Evolutionary conservation across 2,329 filamentous ascomycete species (phyloP), one percentile per base, ranked within the genome.

Genomic region (Periglandula ipomoeae): DNA sequence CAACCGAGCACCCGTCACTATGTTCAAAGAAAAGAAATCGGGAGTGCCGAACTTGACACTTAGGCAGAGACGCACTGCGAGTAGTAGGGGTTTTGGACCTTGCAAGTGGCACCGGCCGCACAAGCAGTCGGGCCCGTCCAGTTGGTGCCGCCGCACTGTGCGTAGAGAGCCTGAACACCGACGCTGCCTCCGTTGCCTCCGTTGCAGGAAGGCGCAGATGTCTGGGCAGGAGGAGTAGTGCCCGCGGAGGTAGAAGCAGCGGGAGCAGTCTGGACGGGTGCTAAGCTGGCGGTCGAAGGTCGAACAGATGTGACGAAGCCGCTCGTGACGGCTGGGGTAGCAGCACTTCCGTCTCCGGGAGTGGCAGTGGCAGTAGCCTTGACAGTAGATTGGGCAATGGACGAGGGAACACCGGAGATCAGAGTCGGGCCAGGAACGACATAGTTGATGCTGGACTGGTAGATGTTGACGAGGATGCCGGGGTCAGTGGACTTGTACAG

Each of bases 401-500:
- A 62, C 1, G 59, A 53, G 4, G 54, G 50, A 15, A 60, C 59
- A 5, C 59, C 60, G 22, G 56, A 26, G 17, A 59, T 50, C 11
- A 63, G 53, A 8, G 55, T 54, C 22, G 65, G 65, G 2, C 65
- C 65, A 8, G 65, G 65, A 9, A 67, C 61, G 22, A 54, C 40
- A 48, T 67, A 67, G 10, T 56, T 45, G n/a, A 54, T 38, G 13
- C 51, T 50, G 48, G 50, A 48, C 38, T 52, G 55, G 54, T 67
- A 69, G 44, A 68, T 57, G 52, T 66, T 64, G 54, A 65, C 56
- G n/a, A 61, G 52, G 24, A 67, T 61, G 7, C 65, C 66, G 7
- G 66, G 57, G 43, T 70, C 67, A 10, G 56, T 54, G 6, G 57
- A 50, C 11, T 57, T 60, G 53, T 71, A 71, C 24, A 68, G 60